Percentiles rank a stretch among this genome's conserved stretches.
phyloP scores from a whole-genome alignment of 768 basidiomycete species.

The Pleurotus pulmonarius region DNA sequence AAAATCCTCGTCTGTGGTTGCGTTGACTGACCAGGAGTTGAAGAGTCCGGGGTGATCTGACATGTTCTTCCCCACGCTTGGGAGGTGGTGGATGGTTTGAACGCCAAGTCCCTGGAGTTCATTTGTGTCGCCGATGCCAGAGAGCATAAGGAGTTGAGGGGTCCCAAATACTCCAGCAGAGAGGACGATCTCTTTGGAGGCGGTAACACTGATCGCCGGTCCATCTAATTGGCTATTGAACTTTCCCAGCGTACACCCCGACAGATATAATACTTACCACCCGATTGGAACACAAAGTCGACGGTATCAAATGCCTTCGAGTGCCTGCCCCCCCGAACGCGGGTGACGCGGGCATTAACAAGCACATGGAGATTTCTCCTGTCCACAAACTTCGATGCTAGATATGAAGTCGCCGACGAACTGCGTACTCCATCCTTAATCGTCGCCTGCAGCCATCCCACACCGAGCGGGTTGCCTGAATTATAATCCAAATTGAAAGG shows the following conservation, averaged over 20 bases:
- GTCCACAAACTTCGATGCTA: constrained; percentile 15
- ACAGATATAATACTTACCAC: not conserved
- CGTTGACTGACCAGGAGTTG: constrained; percentile 3
- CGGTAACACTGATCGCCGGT: constrained; percentile 5
- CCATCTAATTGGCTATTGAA: not conserved
- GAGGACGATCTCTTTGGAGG: constrained; percentile 22
- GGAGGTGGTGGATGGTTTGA: constrained; percentile 11
- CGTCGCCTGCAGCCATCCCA: constrained; percentile 19
- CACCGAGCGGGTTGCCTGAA: constrained; percentile 23
- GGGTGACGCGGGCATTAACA: constrained; percentile 13
- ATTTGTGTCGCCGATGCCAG: constrained; percentile 20
- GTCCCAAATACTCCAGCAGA: constrained; percentile 24
- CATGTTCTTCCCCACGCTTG: constrained; percentile 24
- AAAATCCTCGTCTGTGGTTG: constrained; percentile 6
- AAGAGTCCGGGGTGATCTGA: constrained; percentile 16
- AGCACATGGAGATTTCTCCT: constrained; percentile 22
- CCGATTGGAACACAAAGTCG: constrained; percentile 11
- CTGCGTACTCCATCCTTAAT: constrained; percentile 15
- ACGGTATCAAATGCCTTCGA: constrained; percentile 12
- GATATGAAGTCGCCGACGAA: constrained; percentile 20
- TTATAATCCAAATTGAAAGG: constrained; percentile 26
- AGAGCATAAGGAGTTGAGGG: constrained; percentile 18
- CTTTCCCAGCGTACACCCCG: too few species aligned
- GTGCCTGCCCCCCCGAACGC: constrained; percentile 1
- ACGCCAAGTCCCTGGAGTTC: constrained; percentile 10